phyloP scores from a whole-genome alignment of 306 rosid genomes.

The Calophaca sinica region DNA sequence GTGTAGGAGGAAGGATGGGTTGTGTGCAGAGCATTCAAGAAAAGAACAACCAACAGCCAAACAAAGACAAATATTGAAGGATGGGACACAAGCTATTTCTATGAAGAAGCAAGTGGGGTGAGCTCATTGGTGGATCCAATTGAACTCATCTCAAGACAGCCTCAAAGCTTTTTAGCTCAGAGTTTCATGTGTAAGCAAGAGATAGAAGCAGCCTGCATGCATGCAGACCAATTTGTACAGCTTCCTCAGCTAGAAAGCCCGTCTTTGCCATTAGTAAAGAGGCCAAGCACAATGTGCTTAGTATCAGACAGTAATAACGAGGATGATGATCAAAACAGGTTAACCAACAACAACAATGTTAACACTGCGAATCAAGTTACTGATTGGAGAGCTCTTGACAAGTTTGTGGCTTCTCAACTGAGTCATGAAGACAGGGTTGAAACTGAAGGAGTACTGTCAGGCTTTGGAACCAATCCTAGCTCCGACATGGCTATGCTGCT shows the following conservation, averaged over 20 bases:
- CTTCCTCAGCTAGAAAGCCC: slow-evolving; percentile 93
- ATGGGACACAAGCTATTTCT: slow-evolving; percentile 82
- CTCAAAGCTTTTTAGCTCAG: slow-evolving; percentile 55
- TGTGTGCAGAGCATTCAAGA: slow-evolving; percentile 97
- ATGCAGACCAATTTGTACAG: slow-evolving; percentile 66
- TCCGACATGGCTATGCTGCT: slow-evolving; percentile 61
- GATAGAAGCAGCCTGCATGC: slow-evolving; percentile 66
- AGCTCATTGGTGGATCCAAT: slow-evolving; percentile 62
- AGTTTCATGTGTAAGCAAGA: slow-evolving; percentile 85
- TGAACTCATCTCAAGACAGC: slow-evolving; percentile 65
- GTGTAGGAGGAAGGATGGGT: slow-evolving; percentile 99
- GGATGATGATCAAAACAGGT: slow-evolving; percentile 45
- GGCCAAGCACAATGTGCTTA: slow-evolving; percentile 62
- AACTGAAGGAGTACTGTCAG: slow-evolving; percentile 52
- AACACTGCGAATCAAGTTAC: slow-evolving; percentile 59
- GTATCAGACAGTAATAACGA: slow-evolving; percentile 59
- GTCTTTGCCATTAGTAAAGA: slow-evolving; percentile 68
- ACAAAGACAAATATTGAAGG: slow-evolving; percentile 63
- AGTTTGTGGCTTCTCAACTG: slow-evolving; percentile 97
- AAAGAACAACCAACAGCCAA: slow-evolving; percentile 62
- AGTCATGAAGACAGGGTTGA: slow-evolving; percentile 69
- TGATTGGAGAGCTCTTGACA: slow-evolving; percentile 96
- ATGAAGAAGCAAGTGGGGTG: slow-evolving; percentile 68
- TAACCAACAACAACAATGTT: slow-evolving; percentile 28
- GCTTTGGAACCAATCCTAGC: slow-evolving; percentile 52